These are phyloP conservation scores for Cladosporium sp. DNA, from an alignment of 2,329 filamentous ascomycete genomes.

Conservation along the genomic window DNA sequence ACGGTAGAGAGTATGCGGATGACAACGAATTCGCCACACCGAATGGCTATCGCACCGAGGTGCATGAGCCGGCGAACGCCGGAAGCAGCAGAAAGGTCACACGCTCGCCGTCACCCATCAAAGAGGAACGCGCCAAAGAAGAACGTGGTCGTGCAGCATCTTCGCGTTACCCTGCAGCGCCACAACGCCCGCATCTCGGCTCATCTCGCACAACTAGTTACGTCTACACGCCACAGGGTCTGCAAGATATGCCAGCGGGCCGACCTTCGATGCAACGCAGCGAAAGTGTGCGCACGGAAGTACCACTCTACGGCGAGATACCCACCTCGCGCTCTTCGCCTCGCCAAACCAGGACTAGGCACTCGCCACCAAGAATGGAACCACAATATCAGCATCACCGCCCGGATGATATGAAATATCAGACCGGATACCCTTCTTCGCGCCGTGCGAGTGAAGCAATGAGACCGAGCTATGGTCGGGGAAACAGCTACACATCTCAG, in stretches of 20 bases:
- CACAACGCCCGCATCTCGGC: conserved; percentile 16
- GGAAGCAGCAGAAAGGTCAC: conserved; percentile 17
- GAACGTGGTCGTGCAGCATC: conserved; percentile 19
- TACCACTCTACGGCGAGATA: conserved; percentile 11
- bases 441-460: conserved; percentile 14
- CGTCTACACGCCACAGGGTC: conserved; percentile 22
- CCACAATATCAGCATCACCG: conserved; percentile 31
- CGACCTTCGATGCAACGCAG: conserved; percentile 17
- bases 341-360: conserved; percentile 21
- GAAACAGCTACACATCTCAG: conserved; percentile 8
- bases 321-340: conserved; percentile 8
- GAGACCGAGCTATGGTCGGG: conserved; percentile 13
- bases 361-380: conserved; percentile 26
- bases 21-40: conserved; percentile 29
- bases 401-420: conserved; percentile 36
- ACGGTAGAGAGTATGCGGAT: conserved; percentile 27
- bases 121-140: conserved; percentile 11
- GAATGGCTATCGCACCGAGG: conserved; percentile 27
- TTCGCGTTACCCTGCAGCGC: conserved; percentile 19
- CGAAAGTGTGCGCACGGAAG: conserved; percentile 11
- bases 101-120: conserved; percentile 26
- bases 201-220: conserved; percentile 26
- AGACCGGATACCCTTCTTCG: conserved; percentile 20
- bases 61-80: conserved; percentile 15
- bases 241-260: conserved; percentile 13